phyloP scores from a whole-genome alignment of 1,284 basidiomycete genomes.

The Rhodotorula sp. region DNA sequence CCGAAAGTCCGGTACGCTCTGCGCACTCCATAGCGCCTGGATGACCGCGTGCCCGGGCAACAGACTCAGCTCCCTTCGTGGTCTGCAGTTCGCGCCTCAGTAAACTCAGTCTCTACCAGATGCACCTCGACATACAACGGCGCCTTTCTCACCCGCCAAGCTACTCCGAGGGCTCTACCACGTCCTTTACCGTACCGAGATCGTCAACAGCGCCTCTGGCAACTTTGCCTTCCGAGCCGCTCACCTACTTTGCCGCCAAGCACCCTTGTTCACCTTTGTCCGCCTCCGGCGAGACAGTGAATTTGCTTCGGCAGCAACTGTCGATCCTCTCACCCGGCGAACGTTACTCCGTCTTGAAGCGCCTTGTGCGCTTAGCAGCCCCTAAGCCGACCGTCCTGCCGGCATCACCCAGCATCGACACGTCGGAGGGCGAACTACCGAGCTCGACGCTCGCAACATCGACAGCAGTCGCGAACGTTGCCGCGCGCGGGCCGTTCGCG shows the following conservation, averaged over 20 bases:
- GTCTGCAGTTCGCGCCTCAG: constrained; percentile 57
- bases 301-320: background rate
- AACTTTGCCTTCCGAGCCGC: background rate
- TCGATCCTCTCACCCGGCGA: background rate
- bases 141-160: no score
- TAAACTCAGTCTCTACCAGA: constrained; percentile 48
- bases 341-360: constrained; percentile 2
- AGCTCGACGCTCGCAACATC: no score
- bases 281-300: background rate
- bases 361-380: background rate
- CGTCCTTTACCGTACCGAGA: no score
- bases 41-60: no score
- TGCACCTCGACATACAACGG: constrained; percentile 3
- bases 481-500: constrained; percentile 56
- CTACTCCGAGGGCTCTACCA: no score
- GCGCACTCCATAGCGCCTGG: no score
- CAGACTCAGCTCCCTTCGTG: background rate
- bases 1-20: constrained; percentile 62
- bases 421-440: no score
- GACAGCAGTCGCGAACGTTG: no score
- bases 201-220: no score
- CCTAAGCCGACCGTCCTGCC: no score
- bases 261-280: constrained; percentile 41
- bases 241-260: constrained; percentile 54
- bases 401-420: no score